A percentile compares a stretch with the other conserved stretches of the same genome.
Evolutionary conservation across 371 early-diverging fungal species (phyloP).

Genomic region (Nematocida ausubeli): DNA sequence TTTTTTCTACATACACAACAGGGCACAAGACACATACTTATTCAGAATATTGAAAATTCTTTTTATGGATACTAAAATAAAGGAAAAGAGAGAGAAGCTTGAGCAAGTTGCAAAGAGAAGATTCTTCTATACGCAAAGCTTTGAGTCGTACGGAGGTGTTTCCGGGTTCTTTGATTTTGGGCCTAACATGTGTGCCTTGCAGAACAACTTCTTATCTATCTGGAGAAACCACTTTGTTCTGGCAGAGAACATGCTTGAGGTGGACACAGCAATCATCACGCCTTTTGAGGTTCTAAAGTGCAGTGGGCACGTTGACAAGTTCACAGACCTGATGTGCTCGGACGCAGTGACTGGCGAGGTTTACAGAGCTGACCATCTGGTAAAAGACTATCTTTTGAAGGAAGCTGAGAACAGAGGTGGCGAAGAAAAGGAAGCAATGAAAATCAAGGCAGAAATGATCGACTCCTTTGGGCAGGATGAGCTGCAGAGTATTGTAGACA

Average conservation of each 20-base stretch:
- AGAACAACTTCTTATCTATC: conserved; percentile 80
- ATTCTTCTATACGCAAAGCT: conserved; percentile 64
- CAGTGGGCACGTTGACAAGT: conserved; percentile 97
- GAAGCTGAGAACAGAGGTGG: conserved; percentile 77
- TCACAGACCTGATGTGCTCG: conserved; percentile 93
- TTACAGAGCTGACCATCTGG: conserved; percentile 94
- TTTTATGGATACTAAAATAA: conserved; percentile 13
- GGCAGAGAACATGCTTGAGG: conserved; percentile 96
- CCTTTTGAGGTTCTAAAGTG: conserved; percentile 93
- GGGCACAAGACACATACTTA: too few species aligned
- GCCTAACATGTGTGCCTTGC: conserved; percentile 85
- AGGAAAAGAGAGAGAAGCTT: conserved; percentile 55
- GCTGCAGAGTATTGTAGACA: conserved; percentile 78
- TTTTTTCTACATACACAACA: too few species aligned
- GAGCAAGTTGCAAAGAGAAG: conserved; percentile 61
- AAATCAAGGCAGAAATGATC: conserved; percentile 62
- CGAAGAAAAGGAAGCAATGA: conserved; percentile 70
- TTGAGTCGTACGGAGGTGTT: conserved; percentile 64
- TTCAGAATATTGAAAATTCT: conserved; percentile 11
- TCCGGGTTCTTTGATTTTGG: conserved; percentile 94
- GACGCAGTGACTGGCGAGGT: conserved; percentile 79
- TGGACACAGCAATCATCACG: conserved; percentile 92
- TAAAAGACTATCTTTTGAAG: conserved; percentile 82
- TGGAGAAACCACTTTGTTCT: conserved; percentile 94
- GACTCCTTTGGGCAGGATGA: conserved; percentile 74